These are phyloP conservation scores for Chytriomyces confervae DNA, from an alignment of 192 early-diverging fungal species.

Conservation along the genomic window DNA sequence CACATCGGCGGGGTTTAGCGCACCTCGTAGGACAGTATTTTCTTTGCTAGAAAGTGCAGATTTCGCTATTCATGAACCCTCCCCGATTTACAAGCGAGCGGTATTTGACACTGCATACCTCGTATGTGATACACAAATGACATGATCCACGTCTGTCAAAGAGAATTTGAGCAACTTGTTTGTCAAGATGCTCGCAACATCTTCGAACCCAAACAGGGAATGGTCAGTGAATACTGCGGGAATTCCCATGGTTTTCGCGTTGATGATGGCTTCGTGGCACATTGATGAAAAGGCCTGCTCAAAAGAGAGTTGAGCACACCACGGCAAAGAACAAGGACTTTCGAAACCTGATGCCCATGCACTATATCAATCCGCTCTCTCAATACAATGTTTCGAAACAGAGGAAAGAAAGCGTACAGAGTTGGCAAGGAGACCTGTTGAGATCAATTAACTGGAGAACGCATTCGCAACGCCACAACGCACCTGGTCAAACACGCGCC, in stretches of 20 bases:
- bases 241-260: constrained; percentile 94
- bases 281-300: constrained; percentile 83
- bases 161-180: constrained; percentile 99
- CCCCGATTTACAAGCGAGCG: neutral
- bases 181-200: constrained; percentile 87
- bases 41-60: constrained; percentile 76
- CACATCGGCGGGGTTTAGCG: constrained; percentile 85
- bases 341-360: constrained; percentile 83
- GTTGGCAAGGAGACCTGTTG: constrained; percentile 91
- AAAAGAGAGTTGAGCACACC: neutral
- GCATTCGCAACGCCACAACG: neutral
- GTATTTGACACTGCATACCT: constrained; percentile 56
- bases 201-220: constrained; percentile 95
- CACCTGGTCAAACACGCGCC: constrained; percentile 7
- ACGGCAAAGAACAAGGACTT: neutral
- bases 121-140: constrained; percentile 98
- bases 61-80: neutral
- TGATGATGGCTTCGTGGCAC: constrained; percentile 94
- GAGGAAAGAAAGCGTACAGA: constrained; percentile 80
- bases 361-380: constrained; percentile 93
- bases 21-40: constrained; percentile 95
- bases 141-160: constrained; percentile 94
- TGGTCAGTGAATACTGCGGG: constrained; percentile 96
- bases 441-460: constrained; percentile 36
- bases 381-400: constrained; percentile 89